Evolutionary conservation across 106 monocot species (phyloP).

Genomic region (Dactylorhiza incarnata): DNA sequence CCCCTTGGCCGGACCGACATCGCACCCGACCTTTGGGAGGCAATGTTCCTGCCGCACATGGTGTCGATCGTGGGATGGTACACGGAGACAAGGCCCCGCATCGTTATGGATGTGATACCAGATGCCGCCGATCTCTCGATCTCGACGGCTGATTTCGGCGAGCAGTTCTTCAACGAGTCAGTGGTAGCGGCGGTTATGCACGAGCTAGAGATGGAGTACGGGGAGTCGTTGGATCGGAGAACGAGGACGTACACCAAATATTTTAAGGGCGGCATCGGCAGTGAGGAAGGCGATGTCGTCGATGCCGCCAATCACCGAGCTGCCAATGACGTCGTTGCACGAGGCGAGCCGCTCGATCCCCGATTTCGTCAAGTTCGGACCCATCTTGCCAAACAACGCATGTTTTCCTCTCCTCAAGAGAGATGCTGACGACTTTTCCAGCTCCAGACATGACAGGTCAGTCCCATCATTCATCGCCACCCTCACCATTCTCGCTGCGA

Average conservation of each 20-base stretch:
- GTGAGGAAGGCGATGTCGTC: constrained; percentile 11
- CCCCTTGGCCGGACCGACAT: too few relatives aligned
- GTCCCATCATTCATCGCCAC: too few relatives aligned
- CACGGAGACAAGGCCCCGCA: constrained; percentile 19
- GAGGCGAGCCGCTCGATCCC: constrained; percentile 31
- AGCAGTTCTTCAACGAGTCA: too few relatives aligned
- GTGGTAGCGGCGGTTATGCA: constrained; percentile 19
- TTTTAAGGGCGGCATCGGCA: constrained; percentile 12
- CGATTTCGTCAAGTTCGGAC: constrained; percentile 39
- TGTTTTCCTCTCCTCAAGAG: constrained; percentile 12
- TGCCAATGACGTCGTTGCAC: constrained; percentile 19
- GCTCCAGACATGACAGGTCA: constrained; percentile 6
- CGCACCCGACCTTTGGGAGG: too few relatives aligned
- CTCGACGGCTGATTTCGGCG: constrained; percentile 14
- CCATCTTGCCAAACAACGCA: constrained; percentile 33
- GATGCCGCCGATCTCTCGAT: constrained; percentile 27
- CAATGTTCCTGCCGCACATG: constrained; percentile 49
- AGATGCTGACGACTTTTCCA: not conserved
- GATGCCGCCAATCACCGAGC: constrained; percentile 32
- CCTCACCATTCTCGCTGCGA: too few relatives aligned
- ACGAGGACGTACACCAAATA: constrained; percentile 29
- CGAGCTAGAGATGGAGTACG: constrained; percentile 30
- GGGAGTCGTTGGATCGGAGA: too few relatives aligned
- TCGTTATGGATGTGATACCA: constrained; percentile 21
- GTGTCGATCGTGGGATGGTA: constrained; percentile 32